Evolutionary conservation across 441 rosid genomes (phyloP), one percentile per base, ranked within the genome.

Genomic region (Flueggea neowawraea): DNA sequence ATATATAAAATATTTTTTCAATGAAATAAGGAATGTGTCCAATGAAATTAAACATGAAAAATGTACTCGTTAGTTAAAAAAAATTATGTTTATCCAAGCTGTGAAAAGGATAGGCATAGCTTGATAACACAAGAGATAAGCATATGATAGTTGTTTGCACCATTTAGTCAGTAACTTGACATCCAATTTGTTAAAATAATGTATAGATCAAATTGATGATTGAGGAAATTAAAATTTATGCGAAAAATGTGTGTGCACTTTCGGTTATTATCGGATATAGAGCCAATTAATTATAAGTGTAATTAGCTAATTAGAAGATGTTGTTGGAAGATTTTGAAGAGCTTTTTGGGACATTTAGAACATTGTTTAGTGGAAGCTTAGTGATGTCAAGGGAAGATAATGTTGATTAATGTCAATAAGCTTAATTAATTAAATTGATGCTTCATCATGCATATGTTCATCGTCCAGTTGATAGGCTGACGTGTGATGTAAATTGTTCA

Each of bases 301-400:
- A 12, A n/a, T 4, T 47, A 55, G 31, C 12, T 59, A 57, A 14
- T 50, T 39, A 6, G 43, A 12, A 47, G 3, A 14, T 7, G 32
- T 12, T 7, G 41, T 62, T 48, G 41, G 41, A 52, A 36, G 17
- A 36, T 16, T 22, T 22, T 12, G 28, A 36, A 9, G 53, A 32
- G 48, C 41, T 45, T 52, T 17, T 22, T 54, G 54, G 22, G 16
- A 47, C n/a, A 12, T 14, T n/a, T 6, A 51, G 54, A 13, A 22
- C 14, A 16, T 33, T 39, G 41, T 41, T 36, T 54, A 56, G 70
- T 55, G 73, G 64, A 55, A 70, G 39, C 8, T 36, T 48, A 51
- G 31, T 51, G 66, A 64, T 60, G 2, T 5, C 8, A 12, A 11
- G 28, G 28, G 39, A 54, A 71, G 70, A 74, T 72, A 78, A 69